Evolutionary conservation across 352 stramenopile genomes (phyloP).

Genomic region (Pythium biforme): DNA sequence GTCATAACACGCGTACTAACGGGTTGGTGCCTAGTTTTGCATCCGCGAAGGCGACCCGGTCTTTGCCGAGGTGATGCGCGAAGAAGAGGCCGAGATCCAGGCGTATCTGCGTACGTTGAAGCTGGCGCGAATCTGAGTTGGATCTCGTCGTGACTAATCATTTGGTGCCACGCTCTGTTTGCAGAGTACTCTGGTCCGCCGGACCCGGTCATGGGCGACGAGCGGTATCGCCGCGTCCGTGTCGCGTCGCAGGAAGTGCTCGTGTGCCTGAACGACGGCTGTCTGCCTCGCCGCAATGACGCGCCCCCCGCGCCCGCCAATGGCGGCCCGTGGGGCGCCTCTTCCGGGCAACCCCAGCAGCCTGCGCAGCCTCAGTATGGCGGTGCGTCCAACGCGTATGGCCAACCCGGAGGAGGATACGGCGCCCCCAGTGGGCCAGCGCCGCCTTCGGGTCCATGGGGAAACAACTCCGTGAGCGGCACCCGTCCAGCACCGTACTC

Average conservation of each 20-base stretch:
- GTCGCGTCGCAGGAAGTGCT: constrained; percentile 77
- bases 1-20: neutral
- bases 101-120: constrained; percentile 65
- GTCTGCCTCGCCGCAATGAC: constrained; percentile 51
- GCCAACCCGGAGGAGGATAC: constrained; percentile 18
- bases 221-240: constrained; percentile 83
- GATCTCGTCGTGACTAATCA: constrained; percentile 9
- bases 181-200: constrained; percentile 73
- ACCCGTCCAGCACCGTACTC: constrained; percentile 60
- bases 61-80: constrained; percentile 58
- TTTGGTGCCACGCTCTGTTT: neutral
- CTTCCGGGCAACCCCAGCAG: constrained; percentile 11
- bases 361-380: constrained; percentile 4
- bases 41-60: constrained; percentile 63
- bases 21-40: constrained; percentile 52
- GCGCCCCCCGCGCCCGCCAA: constrained; percentile 24
- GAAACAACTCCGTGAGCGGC: constrained; percentile 19
- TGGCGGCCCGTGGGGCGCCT: constrained; percentile 11
- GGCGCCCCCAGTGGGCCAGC: neutral
- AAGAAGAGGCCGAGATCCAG: constrained; percentile 69
- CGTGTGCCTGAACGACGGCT: constrained; percentile 75
- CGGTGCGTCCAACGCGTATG: constrained; percentile 17
- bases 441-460: constrained; percentile 38
- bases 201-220: constrained; percentile 78
- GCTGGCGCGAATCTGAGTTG: neutral